Evolutionary conservation across 2,329 filamentous ascomycete genomes (phyloP).

Genomic region (Penicillium sp.): DNA sequence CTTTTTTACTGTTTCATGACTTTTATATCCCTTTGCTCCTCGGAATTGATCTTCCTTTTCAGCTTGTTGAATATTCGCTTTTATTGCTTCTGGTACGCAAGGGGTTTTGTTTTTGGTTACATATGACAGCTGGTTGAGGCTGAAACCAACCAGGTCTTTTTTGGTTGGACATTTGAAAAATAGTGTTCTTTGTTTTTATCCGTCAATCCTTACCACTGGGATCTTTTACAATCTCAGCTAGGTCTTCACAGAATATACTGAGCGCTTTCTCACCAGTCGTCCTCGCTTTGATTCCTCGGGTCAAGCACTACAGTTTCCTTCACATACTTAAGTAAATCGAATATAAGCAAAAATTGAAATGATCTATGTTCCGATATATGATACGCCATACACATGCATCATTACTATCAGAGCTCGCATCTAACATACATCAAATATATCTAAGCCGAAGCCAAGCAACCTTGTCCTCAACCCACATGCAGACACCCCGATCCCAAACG

Average conservation of each 20-base stretch:
- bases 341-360: background rate
- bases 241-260: background rate
- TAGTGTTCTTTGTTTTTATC: constrained; percentile 1
- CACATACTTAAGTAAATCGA: background rate
- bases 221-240: background rate
- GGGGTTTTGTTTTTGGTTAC: constrained; percentile 15
- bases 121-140: constrained; percentile 14
- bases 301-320: background rate
- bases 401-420: background rate
- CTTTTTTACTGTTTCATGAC: constrained; percentile 19
- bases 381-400: background rate
- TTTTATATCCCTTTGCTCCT: constrained; percentile 21
- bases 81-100: constrained; percentile 17
- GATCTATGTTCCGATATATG: background rate
- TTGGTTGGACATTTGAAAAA: constrained; percentile 17
- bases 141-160: constrained; percentile 11
- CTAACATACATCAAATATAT: background rate
- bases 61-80: constrained; percentile 16
- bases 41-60: constrained; percentile 15
- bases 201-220: constrained; percentile 4
- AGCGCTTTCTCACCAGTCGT: background rate
- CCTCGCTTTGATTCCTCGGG: background rate
- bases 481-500: background rate
- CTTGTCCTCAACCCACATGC: background rate
- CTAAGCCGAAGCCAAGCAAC: background rate